phyloP scores from a whole-genome alignment of 2,329 filamentous ascomycete species.

The Colletotrichum siamense region DNA sequence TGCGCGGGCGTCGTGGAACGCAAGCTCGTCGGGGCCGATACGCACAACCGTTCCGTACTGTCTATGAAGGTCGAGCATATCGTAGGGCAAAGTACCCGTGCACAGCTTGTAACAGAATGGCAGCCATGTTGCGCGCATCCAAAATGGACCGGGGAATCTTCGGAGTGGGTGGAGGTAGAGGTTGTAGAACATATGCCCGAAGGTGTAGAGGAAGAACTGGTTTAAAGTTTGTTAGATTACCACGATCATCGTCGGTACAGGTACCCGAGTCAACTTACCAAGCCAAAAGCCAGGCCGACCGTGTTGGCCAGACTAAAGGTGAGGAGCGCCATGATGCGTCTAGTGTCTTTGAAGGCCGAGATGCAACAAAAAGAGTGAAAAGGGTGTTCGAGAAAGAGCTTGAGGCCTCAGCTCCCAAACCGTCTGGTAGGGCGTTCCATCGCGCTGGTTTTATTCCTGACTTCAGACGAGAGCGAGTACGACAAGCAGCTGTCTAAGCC shows the following conservation, averaged over 20 bases:
- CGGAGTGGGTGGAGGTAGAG: conserved; percentile 35
- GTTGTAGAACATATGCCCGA: conserved; percentile 26
- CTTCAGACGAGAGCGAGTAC: conserved; percentile 4
- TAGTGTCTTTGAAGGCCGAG: neutral
- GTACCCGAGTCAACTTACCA: neutral
- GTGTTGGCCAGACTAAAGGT: conserved; percentile 2
- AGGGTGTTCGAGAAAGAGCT: neutral
- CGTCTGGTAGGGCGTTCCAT: neutral
- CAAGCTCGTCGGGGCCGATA: conserved; percentile 50
- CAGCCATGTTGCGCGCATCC: conserved; percentile 5
- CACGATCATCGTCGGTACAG: neutral
- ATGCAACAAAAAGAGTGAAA: neutral
- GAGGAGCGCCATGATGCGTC: conserved; percentile 1
- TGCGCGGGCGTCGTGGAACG: conserved; percentile 40
- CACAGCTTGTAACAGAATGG: conserved; percentile 11
- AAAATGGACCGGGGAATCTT: conserved; percentile 31
- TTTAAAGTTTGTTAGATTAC: neutral
- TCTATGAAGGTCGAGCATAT: conserved; percentile 38
- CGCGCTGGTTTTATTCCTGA: neutral
- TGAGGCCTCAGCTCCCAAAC: neutral
- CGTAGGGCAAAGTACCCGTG: conserved; percentile 29
- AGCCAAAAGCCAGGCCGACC: neutral
- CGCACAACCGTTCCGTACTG: conserved; percentile 51
- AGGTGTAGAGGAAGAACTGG: neutral
- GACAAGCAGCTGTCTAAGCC: neutral